Evolutionary conservation across 2,329 filamentous ascomycete species (phyloP).

Genomic region (Leptosphaerulina australis): DNA sequence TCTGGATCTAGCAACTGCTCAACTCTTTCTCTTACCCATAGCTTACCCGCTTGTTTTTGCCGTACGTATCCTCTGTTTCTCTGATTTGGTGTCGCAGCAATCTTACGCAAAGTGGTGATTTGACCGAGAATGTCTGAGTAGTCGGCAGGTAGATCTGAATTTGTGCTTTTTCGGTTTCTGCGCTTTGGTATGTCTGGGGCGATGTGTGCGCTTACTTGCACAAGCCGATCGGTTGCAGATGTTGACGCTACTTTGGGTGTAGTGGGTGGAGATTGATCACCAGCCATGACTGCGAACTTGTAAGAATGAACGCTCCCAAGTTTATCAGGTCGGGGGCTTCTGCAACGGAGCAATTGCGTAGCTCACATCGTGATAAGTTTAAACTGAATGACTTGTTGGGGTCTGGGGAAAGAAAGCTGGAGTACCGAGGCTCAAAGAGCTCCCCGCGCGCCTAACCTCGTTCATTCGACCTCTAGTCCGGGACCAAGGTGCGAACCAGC

Average conservation of each 20-base stretch:
- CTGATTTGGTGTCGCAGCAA: constrained; percentile 62
- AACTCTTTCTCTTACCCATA: constrained; percentile 69
- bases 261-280: constrained; percentile 23
- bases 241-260: constrained; percentile 22
- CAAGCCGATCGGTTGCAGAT: constrained; percentile 53
- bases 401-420: constrained; percentile 24
- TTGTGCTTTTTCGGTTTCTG: constrained; percentile 43
- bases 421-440: constrained; percentile 38
- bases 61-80: constrained; percentile 64
- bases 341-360: constrained; percentile 14
- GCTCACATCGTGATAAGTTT: constrained; percentile 28
- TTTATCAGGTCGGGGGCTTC: constrained; percentile 11
- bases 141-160: constrained; percentile 60
- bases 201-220: constrained; percentile 57
- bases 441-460: constrained; percentile 29
- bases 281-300: constrained; percentile 28
- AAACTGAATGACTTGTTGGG: constrained; percentile 11
- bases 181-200: constrained; percentile 45
- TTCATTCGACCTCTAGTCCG: constrained; percentile 2
- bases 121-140: constrained; percentile 67
- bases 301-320: neutral
- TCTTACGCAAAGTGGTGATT: constrained; percentile 57
- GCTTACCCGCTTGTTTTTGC: constrained; percentile 67
- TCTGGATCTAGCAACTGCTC: constrained; percentile 62
- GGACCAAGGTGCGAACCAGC: neutral